Conservation (phyloP, 1,284 basidiomycete species). For the Hypsizygus ulmarius region DNA sequence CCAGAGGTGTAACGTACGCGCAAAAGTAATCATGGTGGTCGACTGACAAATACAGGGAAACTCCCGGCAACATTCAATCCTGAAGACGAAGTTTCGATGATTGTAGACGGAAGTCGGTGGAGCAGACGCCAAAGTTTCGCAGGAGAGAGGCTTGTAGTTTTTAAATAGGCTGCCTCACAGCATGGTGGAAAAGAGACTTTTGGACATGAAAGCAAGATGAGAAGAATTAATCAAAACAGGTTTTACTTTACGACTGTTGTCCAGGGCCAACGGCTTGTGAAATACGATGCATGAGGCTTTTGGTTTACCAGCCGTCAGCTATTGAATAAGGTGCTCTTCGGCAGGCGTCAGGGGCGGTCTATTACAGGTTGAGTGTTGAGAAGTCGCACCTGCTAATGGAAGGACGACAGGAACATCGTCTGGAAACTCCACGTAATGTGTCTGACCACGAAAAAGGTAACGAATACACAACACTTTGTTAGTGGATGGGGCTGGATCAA, state of each 20-base stretch:
- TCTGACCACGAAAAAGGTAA: conserved; percentile 73
- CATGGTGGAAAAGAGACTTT: no score
- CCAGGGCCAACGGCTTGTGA: neutral
- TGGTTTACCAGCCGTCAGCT: neutral
- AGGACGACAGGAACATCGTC: conserved; percentile 71
- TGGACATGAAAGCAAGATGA: no score
- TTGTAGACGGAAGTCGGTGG: no score
- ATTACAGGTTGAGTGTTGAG: neutral
- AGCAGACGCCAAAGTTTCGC: no score
- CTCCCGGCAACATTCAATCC: no score
- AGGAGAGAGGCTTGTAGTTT: no score
- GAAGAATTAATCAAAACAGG: neutral
- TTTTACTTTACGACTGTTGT: neutral
- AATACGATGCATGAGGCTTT: neutral
- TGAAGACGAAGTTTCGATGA: no score
- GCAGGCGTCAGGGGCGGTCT: neutral
- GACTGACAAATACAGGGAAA: no score
- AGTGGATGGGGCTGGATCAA: conserved; percentile 68
- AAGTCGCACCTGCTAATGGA: conserved; percentile 67
- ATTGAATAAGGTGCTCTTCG: conserved; percentile 16
- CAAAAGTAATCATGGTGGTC: no score
- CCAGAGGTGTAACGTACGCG: no score
- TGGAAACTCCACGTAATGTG: conserved; percentile 76
- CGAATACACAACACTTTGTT: conserved; percentile 68
- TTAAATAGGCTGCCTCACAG: no score